Percentiles rank a stretch among this genome's conserved stretches.
phyloP scores from a whole-genome alignment of 306 rosid genomes.

The Lablab purpureus region DNA sequence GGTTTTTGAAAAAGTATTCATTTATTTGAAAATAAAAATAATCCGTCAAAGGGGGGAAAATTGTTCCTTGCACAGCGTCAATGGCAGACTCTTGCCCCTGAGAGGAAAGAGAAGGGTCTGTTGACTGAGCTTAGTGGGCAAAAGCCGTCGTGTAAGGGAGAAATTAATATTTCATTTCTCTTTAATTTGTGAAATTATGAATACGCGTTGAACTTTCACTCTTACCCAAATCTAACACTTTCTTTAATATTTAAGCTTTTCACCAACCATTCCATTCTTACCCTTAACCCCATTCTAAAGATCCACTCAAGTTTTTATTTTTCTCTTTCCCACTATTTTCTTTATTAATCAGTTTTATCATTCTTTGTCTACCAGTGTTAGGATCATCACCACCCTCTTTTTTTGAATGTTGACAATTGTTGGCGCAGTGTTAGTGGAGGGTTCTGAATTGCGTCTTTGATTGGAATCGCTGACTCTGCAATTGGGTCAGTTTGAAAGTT shows the following conservation, averaged over 20 bases:
- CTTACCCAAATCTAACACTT: slow-evolving; percentile 34
- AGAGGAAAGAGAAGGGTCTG: slow-evolving; percentile 43
- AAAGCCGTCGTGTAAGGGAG: slow-evolving; percentile 49
- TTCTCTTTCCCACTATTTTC: slow-evolving; percentile 17
- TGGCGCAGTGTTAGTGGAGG: slow-evolving; percentile 5
- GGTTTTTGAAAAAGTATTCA: neutral
- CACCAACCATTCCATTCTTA: slow-evolving; percentile 10
- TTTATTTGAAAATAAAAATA: neutral
- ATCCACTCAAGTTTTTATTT: slow-evolving; percentile 9
- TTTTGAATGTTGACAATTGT: slow-evolving; percentile 27
- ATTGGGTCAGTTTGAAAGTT: slow-evolving; percentile 47
- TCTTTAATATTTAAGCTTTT: slow-evolving; percentile 48
- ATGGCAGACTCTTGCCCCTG: neutral
- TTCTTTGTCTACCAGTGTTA: slow-evolving; percentile 9
- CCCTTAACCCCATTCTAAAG: slow-evolving; percentile 31
- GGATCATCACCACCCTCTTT: slow-evolving; percentile 7
- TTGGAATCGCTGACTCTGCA: slow-evolving; percentile 45
- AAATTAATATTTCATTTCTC: neutral
- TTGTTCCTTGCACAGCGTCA: neutral
- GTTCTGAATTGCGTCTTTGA: slow-evolving; percentile 45
- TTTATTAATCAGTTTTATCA: neutral
- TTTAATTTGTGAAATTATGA: slow-evolving; percentile 47
- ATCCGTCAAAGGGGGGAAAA: neutral
- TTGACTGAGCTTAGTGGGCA: slow-evolving; percentile 73
- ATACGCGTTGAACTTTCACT: slow-evolving; percentile 71